These are phyloP conservation scores for Aplosporella prunicola DNA, from an alignment of 2,329 filamentous ascomycete genomes.

Conservation along the genomic window DNA sequence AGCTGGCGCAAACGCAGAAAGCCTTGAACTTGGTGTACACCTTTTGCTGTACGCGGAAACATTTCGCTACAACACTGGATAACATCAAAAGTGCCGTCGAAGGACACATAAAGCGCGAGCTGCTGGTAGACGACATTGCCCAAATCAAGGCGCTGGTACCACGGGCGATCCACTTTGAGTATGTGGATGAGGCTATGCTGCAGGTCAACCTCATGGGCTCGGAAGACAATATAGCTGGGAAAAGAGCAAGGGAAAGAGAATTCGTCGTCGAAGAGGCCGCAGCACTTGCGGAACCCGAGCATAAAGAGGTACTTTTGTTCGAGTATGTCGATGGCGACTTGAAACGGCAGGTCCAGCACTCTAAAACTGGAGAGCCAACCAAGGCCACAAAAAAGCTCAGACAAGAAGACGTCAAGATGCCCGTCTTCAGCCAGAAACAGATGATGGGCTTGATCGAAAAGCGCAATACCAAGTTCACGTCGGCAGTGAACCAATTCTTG, in stretches of 20 bases:
- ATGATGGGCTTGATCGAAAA: conserved; percentile 85
- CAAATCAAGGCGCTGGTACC: conserved; percentile 71
- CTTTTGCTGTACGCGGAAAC: conserved; percentile 87
- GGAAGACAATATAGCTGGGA: conserved; percentile 55
- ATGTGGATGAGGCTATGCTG: conserved; percentile 75
- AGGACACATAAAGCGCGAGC: conserved; percentile 60
- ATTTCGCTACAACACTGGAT: conserved; percentile 83
- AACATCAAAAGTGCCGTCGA: conserved; percentile 81
- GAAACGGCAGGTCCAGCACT: conserved; percentile 65
- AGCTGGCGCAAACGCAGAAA: conserved; percentile 65
- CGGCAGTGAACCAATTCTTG: conserved; percentile 67
- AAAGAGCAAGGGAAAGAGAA: conserved; percentile 40
- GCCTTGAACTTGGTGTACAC: conserved; percentile 91
- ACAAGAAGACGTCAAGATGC: conserved; percentile 80
- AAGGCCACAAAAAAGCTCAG: conserved; percentile 59
- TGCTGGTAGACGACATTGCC: conserved; percentile 71
- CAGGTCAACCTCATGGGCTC: conserved; percentile 68
- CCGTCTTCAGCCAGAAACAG: conserved; percentile 85
- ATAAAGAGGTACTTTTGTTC: conserved; percentile 67
- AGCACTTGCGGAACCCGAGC: conserved; percentile 16
- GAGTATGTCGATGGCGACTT: conserved; percentile 89
- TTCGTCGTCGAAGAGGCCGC: conserved; percentile 19
- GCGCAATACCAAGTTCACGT: conserved; percentile 72
- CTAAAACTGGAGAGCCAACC: conserved; percentile 63
- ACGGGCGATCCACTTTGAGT: conserved; percentile 69